Evolutionary conservation across 2,329 filamentous ascomycete species (phyloP).

Genomic region (Ceratocystiopsis minuta): DNA sequence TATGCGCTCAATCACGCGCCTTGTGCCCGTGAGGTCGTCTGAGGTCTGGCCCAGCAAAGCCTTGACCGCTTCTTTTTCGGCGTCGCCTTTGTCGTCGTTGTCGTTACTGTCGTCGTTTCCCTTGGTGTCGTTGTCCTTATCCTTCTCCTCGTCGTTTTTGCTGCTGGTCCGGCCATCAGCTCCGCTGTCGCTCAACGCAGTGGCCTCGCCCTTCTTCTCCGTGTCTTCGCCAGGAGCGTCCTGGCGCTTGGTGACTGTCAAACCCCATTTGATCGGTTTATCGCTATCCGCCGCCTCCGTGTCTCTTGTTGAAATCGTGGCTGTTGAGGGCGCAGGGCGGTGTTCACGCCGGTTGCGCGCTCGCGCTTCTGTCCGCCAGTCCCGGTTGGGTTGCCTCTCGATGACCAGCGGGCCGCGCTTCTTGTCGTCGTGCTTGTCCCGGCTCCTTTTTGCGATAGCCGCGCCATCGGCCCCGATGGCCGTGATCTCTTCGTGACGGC

Average conservation of each 20-base stretch:
- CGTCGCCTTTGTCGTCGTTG: neutral
- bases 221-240: neutral
- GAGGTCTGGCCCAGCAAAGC: conserved; percentile 8
- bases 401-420: conserved; percentile 12
- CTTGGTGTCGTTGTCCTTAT: too few relatives aligned
- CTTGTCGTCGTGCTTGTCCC: conserved; percentile 3
- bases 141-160: too few relatives aligned
- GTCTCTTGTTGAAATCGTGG: conserved; percentile 6
- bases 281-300: conserved; percentile 16
- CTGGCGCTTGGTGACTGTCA: conserved; percentile 15
- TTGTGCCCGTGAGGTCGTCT: conserved; percentile 4
- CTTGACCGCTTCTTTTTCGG: conserved; percentile 8
- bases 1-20: conserved; percentile 8
- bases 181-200: neutral
- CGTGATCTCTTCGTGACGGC: conserved; percentile 16
- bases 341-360: conserved; percentile 8
- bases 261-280: conserved; percentile 20
- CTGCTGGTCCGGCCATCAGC: too few relatives aligned
- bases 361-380: conserved; percentile 17
- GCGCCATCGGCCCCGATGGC: conserved; percentile 14
- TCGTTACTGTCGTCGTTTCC: too few relatives aligned
- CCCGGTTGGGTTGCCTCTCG: conserved; percentile 11
- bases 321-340: neutral
- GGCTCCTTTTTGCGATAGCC: conserved; percentile 9
- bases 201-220: neutral